Base-by-base conservation (phyloP, 768 basidiomycete genomes). In the Dioszegia crocea region DNA sequence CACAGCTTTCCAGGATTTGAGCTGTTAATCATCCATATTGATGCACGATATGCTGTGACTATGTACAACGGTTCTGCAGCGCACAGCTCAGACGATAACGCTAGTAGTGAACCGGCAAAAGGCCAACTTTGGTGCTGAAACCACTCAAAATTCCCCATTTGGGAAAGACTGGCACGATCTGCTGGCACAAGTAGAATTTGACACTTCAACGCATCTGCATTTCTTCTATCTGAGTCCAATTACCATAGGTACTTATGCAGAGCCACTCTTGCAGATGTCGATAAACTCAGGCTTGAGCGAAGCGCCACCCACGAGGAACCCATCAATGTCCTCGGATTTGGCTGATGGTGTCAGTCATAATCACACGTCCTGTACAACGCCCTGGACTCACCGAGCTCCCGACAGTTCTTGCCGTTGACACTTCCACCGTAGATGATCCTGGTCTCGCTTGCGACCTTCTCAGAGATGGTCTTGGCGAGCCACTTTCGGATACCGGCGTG, bases 251-350 rank as follows among this genome's bases (percentile, higher is more conserved):
- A 19, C 3, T 41, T 29, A 56, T 16, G 54, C 54, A 16, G 48
- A 51, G 1, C 39, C 48, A 31, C 38, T 65, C 60, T 70, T 70
- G 82, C 93, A 85, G 74, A 96, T 94, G 60, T 93, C 81, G 46
- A 88, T 85, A 70, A 98, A 96, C 79, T 97, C 93, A 39, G 93
- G 92, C 81, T 98, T 99, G 79, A 99, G 83, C 16, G 93, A 97
- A 31, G 94, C 94, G 24, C 94, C 93, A 24, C 93, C 94, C 38
- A 98, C 94, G 65, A 98, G 86, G 87, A 98, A 97, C 9, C 94
- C 94, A 76, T 98, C 94, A 45, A 97, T 86, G 73, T 98, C 94
- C 11, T 80, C 80, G 69, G 88, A 86, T 8, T 76, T 77, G 27
- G 86, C 92, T 94, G 65, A 17, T 24, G n/a, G 17, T 17, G 33